Evolutionary conservation across 805 yeast species (phyloP), one percentile per base, ranked within the genome.

Genomic region (Maudiozyma bulderi): DNA sequence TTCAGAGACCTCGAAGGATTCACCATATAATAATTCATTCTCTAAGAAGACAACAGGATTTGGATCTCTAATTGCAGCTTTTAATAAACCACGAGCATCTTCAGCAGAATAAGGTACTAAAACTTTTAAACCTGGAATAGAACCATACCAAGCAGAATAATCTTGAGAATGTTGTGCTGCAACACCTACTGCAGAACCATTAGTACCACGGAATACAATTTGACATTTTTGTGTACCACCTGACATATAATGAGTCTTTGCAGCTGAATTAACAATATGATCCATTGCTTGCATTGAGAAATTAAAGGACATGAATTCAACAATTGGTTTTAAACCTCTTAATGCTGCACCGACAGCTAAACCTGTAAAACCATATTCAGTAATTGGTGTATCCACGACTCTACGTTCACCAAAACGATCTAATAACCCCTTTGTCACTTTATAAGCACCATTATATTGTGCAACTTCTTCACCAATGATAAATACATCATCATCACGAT

Each of bases 221-320:
- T 87, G 90, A 77, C 97, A 90, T 54, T 91, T 91, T 73, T 90
- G 96, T 55, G 82, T 86, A 77, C 99, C 99, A 70, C 99, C 99
- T 55, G 96, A 87, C 99, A 93, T 93, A 77, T 93, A 93, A 72
- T 82, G 88, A 46, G 99, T 93, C 78, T 91, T 93, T 55, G 98
- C 99, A 47, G 97, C 98, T 50, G 98, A 90, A 80, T 93, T 93
- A 73, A 93, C 80, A 71, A 93, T 93, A 61, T 93, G 98, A 72
- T 93, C 99, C 68, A 93, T 93, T 58, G 99, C 86, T 76, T 93
- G 99, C 99, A 93, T 91, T 64, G 99, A 97, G 69, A 93, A 93
- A 80, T 93, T 93, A 76, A 91, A 89, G 28, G 98, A 91, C 99
- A 93, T 93, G 73, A 93, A 93, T 75, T 93, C 99, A 67, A 93